A percentile compares a stretch with the other conserved stretches of the same genome.
Conservation (phyloP, 345 rosid genomes). For the Salix suchowensis region DNA sequence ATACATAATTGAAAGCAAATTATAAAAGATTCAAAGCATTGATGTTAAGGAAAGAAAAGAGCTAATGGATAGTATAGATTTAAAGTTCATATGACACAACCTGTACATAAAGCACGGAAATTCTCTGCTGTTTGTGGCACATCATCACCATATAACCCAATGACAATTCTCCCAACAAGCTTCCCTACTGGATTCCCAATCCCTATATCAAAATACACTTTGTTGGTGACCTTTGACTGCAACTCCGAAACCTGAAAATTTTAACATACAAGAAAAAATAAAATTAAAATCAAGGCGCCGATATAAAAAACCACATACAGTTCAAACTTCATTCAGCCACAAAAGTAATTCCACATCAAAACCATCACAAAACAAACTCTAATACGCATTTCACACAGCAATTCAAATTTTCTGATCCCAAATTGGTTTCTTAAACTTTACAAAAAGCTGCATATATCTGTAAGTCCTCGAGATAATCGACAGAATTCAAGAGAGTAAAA, state of each 20-base stretch:
- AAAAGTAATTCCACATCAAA: background rate
- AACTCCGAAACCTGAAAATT: slow-evolving; percentile 37
- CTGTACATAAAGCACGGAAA: slow-evolving; percentile 94
- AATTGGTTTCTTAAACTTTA: background rate
- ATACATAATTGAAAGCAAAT: slow-evolving; percentile 6
- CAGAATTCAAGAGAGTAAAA: background rate
- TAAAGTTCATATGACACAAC: slow-evolving; percentile 26
- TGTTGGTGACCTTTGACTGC: slow-evolving; percentile 81
- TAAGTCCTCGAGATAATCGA: background rate
- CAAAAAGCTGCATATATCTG: background rate
- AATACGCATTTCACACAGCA: background rate
- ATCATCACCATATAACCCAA: slow-evolving; percentile 92
- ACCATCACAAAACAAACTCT: background rate
- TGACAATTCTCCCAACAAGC: slow-evolving; percentile 78
- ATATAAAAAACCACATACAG: background rate
- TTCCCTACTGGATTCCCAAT: slow-evolving; percentile 91
- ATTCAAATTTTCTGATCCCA: background rate
- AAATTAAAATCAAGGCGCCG: background rate
- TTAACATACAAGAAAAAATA: background rate
- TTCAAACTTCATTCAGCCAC: background rate
- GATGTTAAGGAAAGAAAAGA: background rate
- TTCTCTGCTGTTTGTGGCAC: slow-evolving; percentile 94
- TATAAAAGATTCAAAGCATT: background rate
- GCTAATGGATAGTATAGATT: background rate
- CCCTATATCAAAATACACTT: slow-evolving; percentile 88